Evolutionary conservation across 202 grass and related monocot genomes (phyloP).

Genomic region (Hordeum pubiflorum): DNA sequence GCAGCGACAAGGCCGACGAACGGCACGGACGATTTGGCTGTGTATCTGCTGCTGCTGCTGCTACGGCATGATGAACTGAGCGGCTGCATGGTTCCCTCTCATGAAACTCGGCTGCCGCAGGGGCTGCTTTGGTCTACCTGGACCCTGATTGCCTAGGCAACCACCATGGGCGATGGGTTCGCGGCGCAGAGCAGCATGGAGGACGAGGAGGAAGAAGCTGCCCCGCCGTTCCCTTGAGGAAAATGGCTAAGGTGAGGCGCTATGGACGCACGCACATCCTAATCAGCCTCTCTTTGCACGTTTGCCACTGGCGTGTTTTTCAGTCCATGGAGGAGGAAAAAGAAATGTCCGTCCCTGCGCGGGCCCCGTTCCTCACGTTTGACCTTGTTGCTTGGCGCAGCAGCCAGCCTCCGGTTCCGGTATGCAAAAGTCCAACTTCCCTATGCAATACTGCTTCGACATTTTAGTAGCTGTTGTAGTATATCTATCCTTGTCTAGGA

Average conservation of each 20-base stretch:
- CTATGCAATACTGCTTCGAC: not conserved
- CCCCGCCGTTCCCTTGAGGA: not conserved
- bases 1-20: not conserved
- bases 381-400: conserved; percentile 31
- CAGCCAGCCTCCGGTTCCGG: not conserved
- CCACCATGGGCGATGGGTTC: not conserved
- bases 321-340: conserved; percentile 1
- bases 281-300: conserved; percentile 37
- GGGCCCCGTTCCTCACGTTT: conserved; percentile 28
- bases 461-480: not conserved
- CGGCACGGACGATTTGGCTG: not conserved
- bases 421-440: conserved; percentile 40
- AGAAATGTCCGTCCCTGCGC: conserved; percentile 9
- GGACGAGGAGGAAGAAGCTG: conserved; percentile 1
- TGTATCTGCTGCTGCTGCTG: not conserved
- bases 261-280: conserved; percentile 19
- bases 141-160: conserved; percentile 13
- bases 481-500: not conserved
- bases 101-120: conserved; percentile 14
- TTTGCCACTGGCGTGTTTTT: conserved; percentile 30
- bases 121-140: not conserved
- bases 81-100: conserved; percentile 39
- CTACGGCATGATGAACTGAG: conserved; percentile 11
- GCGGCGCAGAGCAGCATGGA: conserved; percentile 4
- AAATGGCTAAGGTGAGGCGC: conserved; percentile 25